These are phyloP conservation scores for Phaeosphaeria sp. DNA, from an alignment of 2,329 filamentous ascomycete species.

Conservation along the genomic window DNA sequence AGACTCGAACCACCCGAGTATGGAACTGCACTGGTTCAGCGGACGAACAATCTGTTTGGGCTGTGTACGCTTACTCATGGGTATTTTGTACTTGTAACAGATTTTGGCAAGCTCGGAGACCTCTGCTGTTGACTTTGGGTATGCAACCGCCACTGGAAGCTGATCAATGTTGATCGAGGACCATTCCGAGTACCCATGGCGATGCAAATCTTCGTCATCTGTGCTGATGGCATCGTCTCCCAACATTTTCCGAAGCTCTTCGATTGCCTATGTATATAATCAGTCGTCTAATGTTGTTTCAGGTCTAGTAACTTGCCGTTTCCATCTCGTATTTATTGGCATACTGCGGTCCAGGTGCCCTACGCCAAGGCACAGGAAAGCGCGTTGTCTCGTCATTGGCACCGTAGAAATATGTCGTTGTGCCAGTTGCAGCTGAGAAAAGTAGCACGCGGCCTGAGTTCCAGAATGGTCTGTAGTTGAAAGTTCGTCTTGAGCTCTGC, in stretches of 20 bases:
- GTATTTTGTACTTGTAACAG: constrained; percentile 80
- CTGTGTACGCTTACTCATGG: constrained; percentile 63
- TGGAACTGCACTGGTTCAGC: constrained; percentile 60
- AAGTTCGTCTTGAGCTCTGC: constrained; percentile 23
- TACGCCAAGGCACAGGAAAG: constrained; percentile 36
- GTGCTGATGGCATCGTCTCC: constrained; percentile 68
- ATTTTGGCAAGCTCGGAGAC: constrained; percentile 71
- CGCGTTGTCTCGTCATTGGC: constrained; percentile 48
- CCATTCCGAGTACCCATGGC: constrained; percentile 75
- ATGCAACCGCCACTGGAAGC: constrained; percentile 69
- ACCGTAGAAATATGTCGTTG: constrained; percentile 61
- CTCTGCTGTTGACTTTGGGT: constrained; percentile 69
- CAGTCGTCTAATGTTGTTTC: constrained; percentile 1
- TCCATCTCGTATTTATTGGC: constrained; percentile 60
- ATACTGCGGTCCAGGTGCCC: constrained; percentile 50
- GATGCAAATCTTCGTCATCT: constrained; percentile 68
- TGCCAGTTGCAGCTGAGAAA: constrained; percentile 58
- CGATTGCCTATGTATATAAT: constrained; percentile 57
- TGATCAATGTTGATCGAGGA: constrained; percentile 70
- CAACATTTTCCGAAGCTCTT: constrained; percentile 59
- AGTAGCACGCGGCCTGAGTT: constrained; percentile 57
- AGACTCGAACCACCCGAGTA: constrained; percentile 87
- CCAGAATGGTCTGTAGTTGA: constrained; percentile 50
- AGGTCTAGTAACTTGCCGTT: constrained; percentile 42
- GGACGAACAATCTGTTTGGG: not conserved